Base-by-base conservation (phyloP, 371 early-diverging fungal genomes). In the Catenaria anguillulae region DNA sequence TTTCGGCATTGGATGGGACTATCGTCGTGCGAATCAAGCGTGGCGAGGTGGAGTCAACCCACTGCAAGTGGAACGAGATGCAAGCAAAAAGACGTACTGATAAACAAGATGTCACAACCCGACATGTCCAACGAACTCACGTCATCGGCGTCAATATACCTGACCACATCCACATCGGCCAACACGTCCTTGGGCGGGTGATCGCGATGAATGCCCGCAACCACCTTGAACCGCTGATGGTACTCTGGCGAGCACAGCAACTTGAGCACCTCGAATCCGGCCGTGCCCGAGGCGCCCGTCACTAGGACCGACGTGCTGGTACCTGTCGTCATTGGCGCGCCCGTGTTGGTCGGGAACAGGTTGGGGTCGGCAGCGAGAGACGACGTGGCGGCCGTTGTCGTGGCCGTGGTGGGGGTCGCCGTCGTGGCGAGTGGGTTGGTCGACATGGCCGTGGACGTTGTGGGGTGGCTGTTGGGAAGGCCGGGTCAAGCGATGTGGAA, bases 1-100 rank as follows among this genome's bases (percentile, higher is more conserved):
- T 58, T 31, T 58, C 58, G 36, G 58, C 4, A 21, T 58, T 58
- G 29, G 58, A 58, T 21, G 58, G 58, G 43, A 58, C 58, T 58
- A 58, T 13, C 15, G 24, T 40, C n/a, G n/a, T n/a, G n/a, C n/a
- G n/a, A n/a, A n/a, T n/a, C n/a, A 46, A 19, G 21, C 19, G 48
- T 46, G n/a, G n/a, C n/a, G 48, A 46, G 19, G 48, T 21, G 19
- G 19, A 46, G 48, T 46, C n/a, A 46, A 46, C 48, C 19, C 19
- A 21, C n/a, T 46, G n/a, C n/a, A n/a, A n/a, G n/a, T n/a, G n/a
- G n/a, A 15, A 54, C 31, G 31, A 54, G 33, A 54, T 8, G 26
- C 8, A 12, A 54, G 54, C 33, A 29, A 17, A 13, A 31, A 8
- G 19, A 31, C 58, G 58, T 58, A 58, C 58, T 58, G 34, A 58